Base-by-base conservation (phyloP, 2,329 filamentous ascomycete genomes). In the Hortaea werneckii region DNA sequence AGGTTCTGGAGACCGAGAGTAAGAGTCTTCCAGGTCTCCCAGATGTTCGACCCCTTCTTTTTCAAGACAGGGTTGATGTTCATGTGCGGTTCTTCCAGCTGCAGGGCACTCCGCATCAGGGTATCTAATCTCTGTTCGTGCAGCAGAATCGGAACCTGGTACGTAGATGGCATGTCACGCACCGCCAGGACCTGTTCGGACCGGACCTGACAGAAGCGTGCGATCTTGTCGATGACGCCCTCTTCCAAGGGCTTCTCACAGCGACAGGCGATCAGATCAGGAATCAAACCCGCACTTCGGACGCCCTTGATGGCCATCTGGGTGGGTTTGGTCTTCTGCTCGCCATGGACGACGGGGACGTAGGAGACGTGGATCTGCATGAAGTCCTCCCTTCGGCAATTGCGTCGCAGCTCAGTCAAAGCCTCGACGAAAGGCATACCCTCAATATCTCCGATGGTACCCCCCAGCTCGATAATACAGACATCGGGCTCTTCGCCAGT, bases 251-350 rank as follows among this genome's bases (percentile, higher is more conserved):
- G 77, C 43, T 76, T 75, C 59, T 90, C 83, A 65, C 90, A 96
- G 44, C 92, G 86, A 64, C 92, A 96, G 10, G 90, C 92, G 68
- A 96, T 92, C 63, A 92, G 50, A 54, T 76, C 72, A 20, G 73
- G 73, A 41, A 73, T 67, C 48, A 78, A 68, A 61, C 88, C 88
- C 52, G 85, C 83, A 61, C 85, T 89, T 52, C 90, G 83, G 51
- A 89, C 82, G 58, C 85, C 80, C 61, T 83, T 83, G 58, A 96
- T 87, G 27, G 90, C 87, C 58, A 87, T 80, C 66, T 98, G 92
- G 0, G 92, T 98, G 0, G 92, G 92, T 71, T 96, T 96, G 7
- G 89, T 96, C 78, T 96, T 96, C 67, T 94, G 82, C 72, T 96
- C 83, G 30, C 78, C 77, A 50, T 76, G 68, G 35, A 83, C 77